Percentiles rank a stretch among this genome's conserved stretches.
Evolutionary conservation across 768 basidiomycete species (phyloP).

Genomic region (Sutorius australiensis): DNA sequence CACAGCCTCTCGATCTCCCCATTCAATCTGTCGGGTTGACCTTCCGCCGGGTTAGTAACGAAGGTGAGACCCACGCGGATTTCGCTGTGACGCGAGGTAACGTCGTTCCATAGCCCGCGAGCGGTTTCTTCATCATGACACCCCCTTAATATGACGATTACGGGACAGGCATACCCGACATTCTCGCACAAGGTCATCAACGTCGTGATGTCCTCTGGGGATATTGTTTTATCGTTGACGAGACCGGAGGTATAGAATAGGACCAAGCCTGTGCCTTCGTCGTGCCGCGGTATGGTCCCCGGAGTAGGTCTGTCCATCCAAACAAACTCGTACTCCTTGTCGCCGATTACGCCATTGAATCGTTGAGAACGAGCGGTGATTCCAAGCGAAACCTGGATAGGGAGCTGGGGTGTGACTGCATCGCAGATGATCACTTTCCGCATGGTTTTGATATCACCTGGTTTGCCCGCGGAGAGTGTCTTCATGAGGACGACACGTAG

Average conservation of each 20-base stretch:
- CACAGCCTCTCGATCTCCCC: not conserved
- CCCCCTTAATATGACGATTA: not conserved
- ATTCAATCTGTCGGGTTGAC: not conserved
- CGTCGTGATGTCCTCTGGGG: not conserved
- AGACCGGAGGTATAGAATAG: not conserved
- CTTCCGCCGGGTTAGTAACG: not conserved
- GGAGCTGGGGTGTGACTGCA: not conserved
- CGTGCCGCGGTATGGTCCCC: not conserved
- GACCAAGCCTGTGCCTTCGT: not conserved
- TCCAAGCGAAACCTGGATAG: not conserved
- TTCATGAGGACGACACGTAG: not conserved
- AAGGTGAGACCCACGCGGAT: not conserved
- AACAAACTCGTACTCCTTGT: not conserved
- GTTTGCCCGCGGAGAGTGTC: too few relatives aligned
- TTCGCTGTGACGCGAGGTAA: not conserved
- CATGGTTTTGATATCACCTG: not conserved
- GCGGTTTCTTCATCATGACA: not conserved
- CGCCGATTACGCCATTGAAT: not conserved
- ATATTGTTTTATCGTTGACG: not conserved
- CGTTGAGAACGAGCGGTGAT: not conserved
- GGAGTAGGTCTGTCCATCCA: not conserved
- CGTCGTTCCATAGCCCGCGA: not conserved
- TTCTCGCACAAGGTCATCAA: not conserved
- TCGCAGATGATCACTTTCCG: slow-evolving; percentile 5
- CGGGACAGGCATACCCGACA: not conserved